Base-by-base conservation (phyloP, 257 asterid genomes). In the Lavandula angustifolia region DNA sequence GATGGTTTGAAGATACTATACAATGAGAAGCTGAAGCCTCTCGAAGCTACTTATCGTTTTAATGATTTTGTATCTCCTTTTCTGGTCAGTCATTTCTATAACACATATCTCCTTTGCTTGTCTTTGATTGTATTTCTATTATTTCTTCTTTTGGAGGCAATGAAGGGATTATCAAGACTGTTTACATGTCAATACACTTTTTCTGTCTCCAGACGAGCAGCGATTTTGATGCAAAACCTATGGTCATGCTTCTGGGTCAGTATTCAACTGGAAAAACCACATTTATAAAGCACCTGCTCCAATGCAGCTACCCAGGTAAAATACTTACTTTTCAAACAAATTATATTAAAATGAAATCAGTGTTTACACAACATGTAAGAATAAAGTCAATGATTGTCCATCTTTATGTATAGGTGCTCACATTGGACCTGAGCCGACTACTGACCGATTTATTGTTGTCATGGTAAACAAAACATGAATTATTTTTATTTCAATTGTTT, bases 241-340 rank as follows among this genome's bases (percentile, higher is more conserved):
- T 89, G 96, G 94, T 92, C 75, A 92, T 89, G 99, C 97, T 92
- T 74, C 66, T 92, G 95, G 99, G 99, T 61, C 99, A 92, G 55
- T 92, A 92, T 78, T 92, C 99, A 64, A 92, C 99, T 1, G 99
- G 96, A 49, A 92, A 92, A 78, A 92, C 99, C 37, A 92, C 99
- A 22, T 92, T 92, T 49, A 92, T 92, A 43, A 89, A 92, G 60
- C 99, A 92, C 73, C 70, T 92, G 71, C 92, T 92, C 44, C 83
- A 86, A 34, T 65, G 83, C 76, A 82, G 71, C 70, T 92, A 92
- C 81, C 99, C 99, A 74, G 99, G 99, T 92, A 49, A 27, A 18
- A 38, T 49, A 66, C 46, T 56, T 59, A 22, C 53, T 3, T 66
- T 54, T 56, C 22, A 44, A 14, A 46, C 22, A 44, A 14, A 46